These are phyloP conservation scores for Pyrus hybrid DNA, from an alignment of 331 rosid species.

Conservation along the genomic window DNA sequence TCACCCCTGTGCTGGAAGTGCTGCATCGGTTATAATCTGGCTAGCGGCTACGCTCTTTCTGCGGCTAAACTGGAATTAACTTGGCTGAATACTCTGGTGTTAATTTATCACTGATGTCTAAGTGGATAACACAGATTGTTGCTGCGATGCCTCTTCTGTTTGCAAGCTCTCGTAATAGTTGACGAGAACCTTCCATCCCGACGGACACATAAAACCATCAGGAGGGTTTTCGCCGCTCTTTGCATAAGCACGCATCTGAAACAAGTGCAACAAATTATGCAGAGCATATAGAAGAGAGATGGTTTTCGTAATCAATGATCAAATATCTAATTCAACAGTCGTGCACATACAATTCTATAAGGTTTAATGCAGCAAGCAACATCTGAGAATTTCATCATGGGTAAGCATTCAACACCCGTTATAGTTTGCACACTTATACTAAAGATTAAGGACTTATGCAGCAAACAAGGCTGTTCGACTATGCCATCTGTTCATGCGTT, in stretches of 20 bases:
- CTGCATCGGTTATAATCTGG: neutral
- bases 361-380: neutral
- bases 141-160: constrained; percentile 50
- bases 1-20: neutral
- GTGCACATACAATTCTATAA: neutral
- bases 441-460: too few species aligned
- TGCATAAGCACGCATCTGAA: constrained; percentile 85
- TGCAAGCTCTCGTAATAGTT: constrained; percentile 77
- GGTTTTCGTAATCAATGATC: neutral
- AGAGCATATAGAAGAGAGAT: neutral
- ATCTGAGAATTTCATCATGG: neutral
- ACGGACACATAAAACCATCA: constrained; percentile 92
- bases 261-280: neutral
- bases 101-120: constrained; percentile 16
- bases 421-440: neutral
- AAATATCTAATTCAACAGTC: neutral
- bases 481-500: too few species aligned
- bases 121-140: constrained; percentile 49
- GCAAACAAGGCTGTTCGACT: too few species aligned
- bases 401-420: neutral
- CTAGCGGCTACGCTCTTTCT: neutral
- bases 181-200: constrained; percentile 92
- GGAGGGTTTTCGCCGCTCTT: constrained; percentile 89
- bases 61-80: neutral
- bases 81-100: neutral